These are phyloP conservation scores for Carpinus viminea DNA, from an alignment of 306 rosid genomes.

Conservation along the genomic window DNA sequence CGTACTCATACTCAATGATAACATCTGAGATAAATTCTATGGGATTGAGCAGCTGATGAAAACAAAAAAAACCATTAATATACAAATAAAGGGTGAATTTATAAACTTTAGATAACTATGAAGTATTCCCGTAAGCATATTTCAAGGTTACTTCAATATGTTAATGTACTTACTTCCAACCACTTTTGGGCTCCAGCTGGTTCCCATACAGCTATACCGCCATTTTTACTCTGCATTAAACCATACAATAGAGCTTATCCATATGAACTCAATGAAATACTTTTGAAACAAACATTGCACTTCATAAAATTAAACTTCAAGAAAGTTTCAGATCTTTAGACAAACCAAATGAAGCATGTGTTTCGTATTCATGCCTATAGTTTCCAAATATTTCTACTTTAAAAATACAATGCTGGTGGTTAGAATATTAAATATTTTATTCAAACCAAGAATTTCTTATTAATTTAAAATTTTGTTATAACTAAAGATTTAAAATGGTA, in stretches of 20 bases:
- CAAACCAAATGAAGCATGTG: background rate
- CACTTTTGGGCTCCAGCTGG: slow-evolving; percentile 53
- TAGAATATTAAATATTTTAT: too few species aligned
- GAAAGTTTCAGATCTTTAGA: too few species aligned
- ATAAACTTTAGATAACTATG: slow-evolving; percentile 29
- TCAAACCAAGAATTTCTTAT: too few species aligned
- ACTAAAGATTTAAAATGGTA: too few species aligned
- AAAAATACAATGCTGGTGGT: background rate
- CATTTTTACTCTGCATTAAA: slow-evolving; percentile 58
- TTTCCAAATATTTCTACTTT: background rate
- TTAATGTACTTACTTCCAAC: slow-evolving; percentile 55
- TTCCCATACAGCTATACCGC: slow-evolving; percentile 78
- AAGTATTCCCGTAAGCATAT: background rate
- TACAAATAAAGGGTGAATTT: background rate
- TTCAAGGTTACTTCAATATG: background rate
- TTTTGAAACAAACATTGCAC: background rate
- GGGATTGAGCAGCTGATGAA: slow-evolving; percentile 41
- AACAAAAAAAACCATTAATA: background rate
- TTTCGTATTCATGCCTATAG: background rate
- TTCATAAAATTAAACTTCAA: too few species aligned
- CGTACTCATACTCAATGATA: slow-evolving; percentile 47
- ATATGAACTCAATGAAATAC: background rate
- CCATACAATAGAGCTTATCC: background rate
- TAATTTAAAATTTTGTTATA: too few species aligned
- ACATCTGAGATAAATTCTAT: slow-evolving; percentile 37